A percentile compares a stretch with the other conserved stretches of the same genome.
Evolutionary conservation across 1,284 basidiomycete species (phyloP).

Genomic region (Rhizoctonia solani): DNA sequence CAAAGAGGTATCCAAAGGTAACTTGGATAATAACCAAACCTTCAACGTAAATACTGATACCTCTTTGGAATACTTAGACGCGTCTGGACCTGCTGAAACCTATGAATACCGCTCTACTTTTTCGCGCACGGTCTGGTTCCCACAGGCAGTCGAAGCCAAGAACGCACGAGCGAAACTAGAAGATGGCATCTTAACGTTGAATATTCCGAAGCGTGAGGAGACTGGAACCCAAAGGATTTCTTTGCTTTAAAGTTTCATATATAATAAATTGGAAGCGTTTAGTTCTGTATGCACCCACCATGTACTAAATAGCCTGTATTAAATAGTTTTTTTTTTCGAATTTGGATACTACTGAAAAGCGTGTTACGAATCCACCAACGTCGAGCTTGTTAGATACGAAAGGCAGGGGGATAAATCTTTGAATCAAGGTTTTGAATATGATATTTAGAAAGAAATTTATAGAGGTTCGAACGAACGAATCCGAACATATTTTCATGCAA

Average conservation of each 20-base stretch:
- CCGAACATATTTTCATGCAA: no score
- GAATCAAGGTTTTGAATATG: no score
- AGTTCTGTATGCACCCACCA: not conserved
- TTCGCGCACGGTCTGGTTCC: constrained; percentile 29
- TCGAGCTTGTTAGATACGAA: no score
- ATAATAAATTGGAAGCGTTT: not conserved
- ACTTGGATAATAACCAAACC: not conserved
- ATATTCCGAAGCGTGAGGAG: constrained; percentile 26
- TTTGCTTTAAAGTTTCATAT: not conserved
- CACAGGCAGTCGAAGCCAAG: constrained; percentile 14
- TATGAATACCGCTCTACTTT: constrained; percentile 14
- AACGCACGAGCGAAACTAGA: constrained; percentile 18
- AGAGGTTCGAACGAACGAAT: no score
- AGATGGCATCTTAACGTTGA: constrained; percentile 26
- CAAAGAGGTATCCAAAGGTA: not conserved
- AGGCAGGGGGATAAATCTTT: no score
- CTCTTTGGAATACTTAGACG: not conserved
- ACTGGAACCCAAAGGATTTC: not conserved
- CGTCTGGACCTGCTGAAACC: not conserved
- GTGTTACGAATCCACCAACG: no score
- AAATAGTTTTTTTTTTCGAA: not conserved
- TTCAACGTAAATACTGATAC: not conserved
- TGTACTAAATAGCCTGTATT: not conserved
- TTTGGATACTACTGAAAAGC: no score
- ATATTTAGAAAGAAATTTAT: no score